These are phyloP conservation scores for Neofusicoccum parvum DNA, from an alignment of 2,329 filamentous ascomycete genomes.

Conservation along the genomic window DNA sequence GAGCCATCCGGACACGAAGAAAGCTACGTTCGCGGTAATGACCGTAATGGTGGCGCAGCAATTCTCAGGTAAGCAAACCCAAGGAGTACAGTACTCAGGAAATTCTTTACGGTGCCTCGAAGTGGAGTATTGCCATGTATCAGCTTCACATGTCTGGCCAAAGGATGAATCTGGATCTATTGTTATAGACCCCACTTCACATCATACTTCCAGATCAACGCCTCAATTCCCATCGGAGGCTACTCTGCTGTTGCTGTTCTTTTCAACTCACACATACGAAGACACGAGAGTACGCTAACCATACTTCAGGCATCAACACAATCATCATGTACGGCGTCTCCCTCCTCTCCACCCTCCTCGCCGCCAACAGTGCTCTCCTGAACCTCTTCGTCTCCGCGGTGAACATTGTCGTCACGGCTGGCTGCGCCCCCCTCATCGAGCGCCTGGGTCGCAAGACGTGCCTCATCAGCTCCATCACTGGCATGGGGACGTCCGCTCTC, in stretches of 20 bases:
- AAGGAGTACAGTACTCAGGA: constrained; percentile 40
- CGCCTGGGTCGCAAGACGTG: constrained; percentile 85
- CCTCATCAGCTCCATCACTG: constrained; percentile 77
- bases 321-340: constrained; percentile 99
- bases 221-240: no score
- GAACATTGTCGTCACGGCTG: constrained; percentile 81
- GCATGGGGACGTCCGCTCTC: constrained; percentile 79
- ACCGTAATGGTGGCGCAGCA: constrained; percentile 93
- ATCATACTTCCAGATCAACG: no score
- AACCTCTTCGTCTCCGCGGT: constrained; percentile 85
- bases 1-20: constrained; percentile 68
- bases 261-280: no score
- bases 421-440: constrained; percentile 83
- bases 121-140: no score
- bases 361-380: constrained; percentile 77
- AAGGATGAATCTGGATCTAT: no score
- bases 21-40: constrained; percentile 87
- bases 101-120: background rate
- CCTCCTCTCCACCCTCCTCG: constrained; percentile 77
- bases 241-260: no score
- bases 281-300: background rate
- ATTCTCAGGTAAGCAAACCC: constrained; percentile 56
- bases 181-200: no score
- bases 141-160: no score
- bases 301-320: constrained; percentile 71